Conservation (phyloP, 129 eudicot species). For the Ambrosia artemisiifolia region DNA sequence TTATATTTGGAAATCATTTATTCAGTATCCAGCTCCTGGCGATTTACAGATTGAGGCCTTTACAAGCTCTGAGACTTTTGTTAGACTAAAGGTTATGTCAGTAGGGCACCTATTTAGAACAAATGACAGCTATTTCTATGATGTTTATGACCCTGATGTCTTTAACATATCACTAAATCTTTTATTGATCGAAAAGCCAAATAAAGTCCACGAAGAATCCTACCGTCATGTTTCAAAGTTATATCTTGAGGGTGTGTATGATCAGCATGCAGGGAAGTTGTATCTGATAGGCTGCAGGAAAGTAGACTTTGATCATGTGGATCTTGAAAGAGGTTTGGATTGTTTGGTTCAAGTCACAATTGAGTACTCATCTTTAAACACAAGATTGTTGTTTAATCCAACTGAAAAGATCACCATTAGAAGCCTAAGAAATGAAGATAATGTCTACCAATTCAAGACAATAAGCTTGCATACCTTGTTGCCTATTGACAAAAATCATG, state of each 20-base stretch:
- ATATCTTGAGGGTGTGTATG: constrained; percentile 39
- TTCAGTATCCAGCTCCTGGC: constrained; percentile 15
- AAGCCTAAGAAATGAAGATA: constrained; percentile 34
- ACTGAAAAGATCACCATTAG: constrained; percentile 34
- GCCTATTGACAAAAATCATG: constrained; percentile 24
- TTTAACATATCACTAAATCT: constrained; percentile 34
- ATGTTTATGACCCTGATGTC: constrained; percentile 13
- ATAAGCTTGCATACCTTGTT: constrained; percentile 23
- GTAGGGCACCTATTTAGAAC: constrained; percentile 19
- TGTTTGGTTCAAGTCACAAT: constrained; percentile 37
- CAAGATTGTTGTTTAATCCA: constrained; percentile 41
- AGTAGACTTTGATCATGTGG: constrained; percentile 18
- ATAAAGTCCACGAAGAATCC: constrained; percentile 20
- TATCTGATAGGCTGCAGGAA: constrained; percentile 36
- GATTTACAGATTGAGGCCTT: constrained; percentile 22
- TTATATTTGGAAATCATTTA: constrained; percentile 15
- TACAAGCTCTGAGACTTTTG: constrained; percentile 16
- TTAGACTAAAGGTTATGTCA: constrained; percentile 31
- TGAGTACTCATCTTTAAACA: constrained; percentile 28
- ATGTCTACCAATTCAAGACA: constrained; percentile 24
- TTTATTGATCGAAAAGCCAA: constrained; percentile 23
- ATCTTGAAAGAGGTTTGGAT: constrained; percentile 39
- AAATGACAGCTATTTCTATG: constrained; percentile 2
- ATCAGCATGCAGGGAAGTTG: constrained; percentile 22
- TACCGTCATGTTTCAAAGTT: constrained; percentile 34